Evolutionary conservation across 139 green algal genomes (phyloP), one percentile per base, ranked within the genome.

Genomic region (Edaphochlamys debaryana): DNA sequence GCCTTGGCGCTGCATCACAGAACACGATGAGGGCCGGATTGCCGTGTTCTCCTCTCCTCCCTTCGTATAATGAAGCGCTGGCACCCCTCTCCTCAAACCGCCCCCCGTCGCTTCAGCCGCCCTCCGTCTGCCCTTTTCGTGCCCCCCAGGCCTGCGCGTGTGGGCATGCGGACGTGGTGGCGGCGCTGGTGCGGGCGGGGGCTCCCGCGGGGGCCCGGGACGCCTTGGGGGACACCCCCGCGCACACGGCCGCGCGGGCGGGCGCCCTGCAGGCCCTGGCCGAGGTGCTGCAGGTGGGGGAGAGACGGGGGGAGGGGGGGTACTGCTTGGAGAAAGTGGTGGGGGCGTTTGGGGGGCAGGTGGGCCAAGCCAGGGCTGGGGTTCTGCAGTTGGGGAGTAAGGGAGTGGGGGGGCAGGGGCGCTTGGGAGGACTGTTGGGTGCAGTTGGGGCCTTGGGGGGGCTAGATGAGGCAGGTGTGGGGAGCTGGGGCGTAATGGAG

Each of bases 181-280:
- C 22, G 42, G 15, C 52, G 62, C 76, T 82, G 42, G n/a, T 82
- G 41, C 62, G 63, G 30, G 45, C 32, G 37, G 76, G 76, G 3
- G 76, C 62, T 0, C 32, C 4, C 13, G 62, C 42, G 27, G 62
- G 37, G 32, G 62, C 63, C 0, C 9, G 22, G 42, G 76, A 82
- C n/a, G 62, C 63, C 0, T 23, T 3, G 2, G 76, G 76, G 0
- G 76, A 82, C 76, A 73, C 76, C 3, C 42, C 76, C 5, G 76
- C 76, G 34, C 76, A 82, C 34, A 6, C 73, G 42, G 76, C 76
- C 32, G 62, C 76, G 0, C 42, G 76, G 5, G 42, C 7, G 15
- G 76, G 76, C 8, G 56, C 66, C 42, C 63, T 82, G 45, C 42
- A 50, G n/a, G 63, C 76, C 20, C 42, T 73, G 30, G 76, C 76